These are phyloP conservation scores for Ogataea naganishii DNA, from an alignment of 805 yeast species.

Conservation along the genomic window DNA sequence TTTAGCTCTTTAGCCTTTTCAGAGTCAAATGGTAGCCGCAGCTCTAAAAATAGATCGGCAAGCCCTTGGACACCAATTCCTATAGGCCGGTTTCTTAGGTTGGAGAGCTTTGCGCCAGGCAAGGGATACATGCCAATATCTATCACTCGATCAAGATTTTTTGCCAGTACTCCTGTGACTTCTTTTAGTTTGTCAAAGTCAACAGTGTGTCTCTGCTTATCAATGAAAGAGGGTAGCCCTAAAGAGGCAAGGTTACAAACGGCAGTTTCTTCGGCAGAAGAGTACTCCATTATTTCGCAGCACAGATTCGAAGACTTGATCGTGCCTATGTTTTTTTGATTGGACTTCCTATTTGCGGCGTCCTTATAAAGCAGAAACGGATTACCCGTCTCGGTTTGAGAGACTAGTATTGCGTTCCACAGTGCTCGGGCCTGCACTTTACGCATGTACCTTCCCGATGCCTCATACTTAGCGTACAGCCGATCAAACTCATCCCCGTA, in stretches of 20 bases:
- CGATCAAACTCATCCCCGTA: constrained; percentile 79
- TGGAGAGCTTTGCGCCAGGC: constrained; percentile 63
- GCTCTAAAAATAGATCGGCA: constrained; percentile 77
- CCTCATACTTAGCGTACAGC: constrained; percentile 66
- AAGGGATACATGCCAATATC: constrained; percentile 85
- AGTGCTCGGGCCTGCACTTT: constrained; percentile 80
- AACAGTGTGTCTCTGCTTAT: constrained; percentile 39
- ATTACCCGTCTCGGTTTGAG: constrained; percentile 94
- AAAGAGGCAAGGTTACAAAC: constrained; percentile 92
- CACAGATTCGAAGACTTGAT: constrained; percentile 92
- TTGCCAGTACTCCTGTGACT: constrained; percentile 67
- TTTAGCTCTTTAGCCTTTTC: constrained; percentile 68
- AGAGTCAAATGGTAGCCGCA: constrained; percentile 84
- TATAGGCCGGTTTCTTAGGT: constrained; percentile 80
- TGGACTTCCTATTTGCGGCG: constrained; percentile 77
- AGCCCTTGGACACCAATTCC: constrained; percentile 99
- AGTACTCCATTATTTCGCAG: constrained; percentile 89
- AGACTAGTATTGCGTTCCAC: constrained; percentile 82
- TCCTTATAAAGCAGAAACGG: constrained; percentile 95
- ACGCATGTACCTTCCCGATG: constrained; percentile 53
- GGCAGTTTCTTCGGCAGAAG: constrained; percentile 87
- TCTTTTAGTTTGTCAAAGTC: constrained; percentile 70
- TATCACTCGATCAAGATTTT: constrained; percentile 73
- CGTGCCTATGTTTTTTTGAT: constrained; percentile 86
- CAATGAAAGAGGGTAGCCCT: constrained; percentile 76